Percentiles rank a stretch among this genome's conserved stretches.
These are phyloP conservation scores for Ceratobasidium sp. DNA, from an alignment of 1,284 basidiomycete species.

Conservation along the genomic window DNA sequence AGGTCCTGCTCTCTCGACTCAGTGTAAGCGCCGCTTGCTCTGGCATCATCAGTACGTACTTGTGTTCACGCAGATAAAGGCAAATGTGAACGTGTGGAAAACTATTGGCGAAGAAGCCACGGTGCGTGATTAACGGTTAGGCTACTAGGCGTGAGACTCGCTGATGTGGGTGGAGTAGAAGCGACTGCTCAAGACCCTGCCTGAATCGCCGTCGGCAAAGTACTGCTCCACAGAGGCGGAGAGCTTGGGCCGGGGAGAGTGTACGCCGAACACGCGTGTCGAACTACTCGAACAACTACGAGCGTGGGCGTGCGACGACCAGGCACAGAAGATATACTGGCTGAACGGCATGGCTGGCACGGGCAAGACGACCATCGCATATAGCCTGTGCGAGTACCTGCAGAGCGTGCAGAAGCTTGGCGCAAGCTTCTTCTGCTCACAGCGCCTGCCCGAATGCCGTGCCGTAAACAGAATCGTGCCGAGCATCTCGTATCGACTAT, in stretches of 20 bases:
- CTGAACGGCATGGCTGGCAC: conserved; percentile 38
- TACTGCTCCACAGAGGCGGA: neutral
- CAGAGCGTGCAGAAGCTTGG: neutral
- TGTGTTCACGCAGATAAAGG: neutral
- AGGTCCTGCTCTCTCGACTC: neutral
- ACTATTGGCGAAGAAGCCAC: neutral
- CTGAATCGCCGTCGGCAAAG: neutral
- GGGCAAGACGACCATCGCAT: conserved; percentile 13
- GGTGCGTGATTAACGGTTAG: neutral
- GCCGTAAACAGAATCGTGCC: neutral
- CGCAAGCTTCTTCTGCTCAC: conserved; percentile 1
- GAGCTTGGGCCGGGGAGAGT: neutral
- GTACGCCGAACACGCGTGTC: neutral
- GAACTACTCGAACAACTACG: neutral
- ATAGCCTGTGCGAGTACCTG: neutral
- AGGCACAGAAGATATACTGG: conserved; percentile 13
- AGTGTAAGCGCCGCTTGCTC: neutral
- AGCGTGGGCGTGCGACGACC: neutral
- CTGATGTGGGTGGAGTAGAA: too few relatives aligned
- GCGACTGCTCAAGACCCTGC: neutral
- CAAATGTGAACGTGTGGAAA: neutral
- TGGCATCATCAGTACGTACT: neutral
- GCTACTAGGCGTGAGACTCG: too few relatives aligned
- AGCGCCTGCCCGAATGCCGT: neutral
- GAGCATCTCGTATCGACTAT: neutral